Evolutionary conservation across 2,329 filamentous ascomycete genomes (phyloP), one percentile per base, ranked within the genome.

Genomic region (Colletotrichum orbiculare): DNA sequence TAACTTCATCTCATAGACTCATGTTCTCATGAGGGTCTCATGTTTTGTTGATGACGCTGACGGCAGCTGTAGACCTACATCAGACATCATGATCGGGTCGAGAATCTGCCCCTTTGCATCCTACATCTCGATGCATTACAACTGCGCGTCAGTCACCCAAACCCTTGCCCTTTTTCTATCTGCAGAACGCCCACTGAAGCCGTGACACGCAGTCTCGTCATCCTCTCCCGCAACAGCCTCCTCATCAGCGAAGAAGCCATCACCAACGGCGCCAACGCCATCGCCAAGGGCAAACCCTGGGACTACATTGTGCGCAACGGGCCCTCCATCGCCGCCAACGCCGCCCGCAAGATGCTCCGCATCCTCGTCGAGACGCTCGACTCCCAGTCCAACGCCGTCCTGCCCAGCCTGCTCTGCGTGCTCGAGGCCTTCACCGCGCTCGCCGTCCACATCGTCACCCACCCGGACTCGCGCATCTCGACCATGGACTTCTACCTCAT

Each of bases 201-300:
- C n/a, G 11, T 3, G 0, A 45, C 6, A 25, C 4, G 2, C 6
- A 65, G 62, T 2, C 58, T 65, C 0, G 41, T 65, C 12, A 56
- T 62, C 0, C 58, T 65, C 13, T 62, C 58, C 2, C 45, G 58
- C 6, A 65, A 65, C 37, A 65, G 62, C 17, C 62, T 65, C 3
- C 58, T 65, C n/a, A 53, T 65, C 4, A 56, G 62, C 42, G 58
- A 65, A 15, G 62, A 65, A 15, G 62, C 52, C 1, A 56, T 65
- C 38, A 15, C 57, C 2, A 34, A 34, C 33, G 52, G 57, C 25
- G 62, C 58, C 15, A 38, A 65, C 46, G 48, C 56, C 11, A 56
- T 53, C 10, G 50, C 62, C n/a, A 65, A 56, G 33, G 62, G 62
- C 6, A 62, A 56, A 17, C 58, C 62, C 2, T 65, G 62, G 62